phyloP scores from a whole-genome alignment of 2,329 filamentous ascomycete genomes.

The Pseudocercospora cruenta region DNA sequence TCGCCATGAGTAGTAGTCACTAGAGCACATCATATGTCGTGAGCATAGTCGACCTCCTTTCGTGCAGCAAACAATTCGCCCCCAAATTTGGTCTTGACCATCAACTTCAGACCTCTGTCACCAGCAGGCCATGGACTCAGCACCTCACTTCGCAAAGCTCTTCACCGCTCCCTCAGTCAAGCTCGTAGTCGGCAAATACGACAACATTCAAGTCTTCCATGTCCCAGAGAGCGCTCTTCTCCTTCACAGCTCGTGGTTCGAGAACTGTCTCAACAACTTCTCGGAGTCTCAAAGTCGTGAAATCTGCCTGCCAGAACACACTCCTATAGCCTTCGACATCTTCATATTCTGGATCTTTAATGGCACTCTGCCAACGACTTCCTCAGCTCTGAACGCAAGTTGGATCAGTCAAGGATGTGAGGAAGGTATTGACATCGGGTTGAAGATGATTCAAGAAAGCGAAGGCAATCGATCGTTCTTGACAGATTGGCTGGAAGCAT shows the following conservation, averaged over 20 bases:
- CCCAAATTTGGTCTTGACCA: too few species aligned
- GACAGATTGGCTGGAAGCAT: background rate
- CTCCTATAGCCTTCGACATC: background rate
- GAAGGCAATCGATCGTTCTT: background rate
- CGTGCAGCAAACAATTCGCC: too few species aligned
- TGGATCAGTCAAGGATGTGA: background rate
- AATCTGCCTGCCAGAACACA: background rate
- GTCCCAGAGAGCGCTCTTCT: background rate
- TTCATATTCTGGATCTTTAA: background rate
- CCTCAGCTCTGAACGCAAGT: background rate
- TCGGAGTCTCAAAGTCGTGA: background rate
- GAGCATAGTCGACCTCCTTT: too few species aligned
- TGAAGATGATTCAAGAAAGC: background rate
- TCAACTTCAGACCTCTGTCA: too few species aligned
- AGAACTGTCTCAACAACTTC: background rate
- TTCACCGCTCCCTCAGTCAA: background rate
- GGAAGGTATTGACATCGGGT: background rate
- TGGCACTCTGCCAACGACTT: background rate
- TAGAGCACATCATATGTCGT: too few species aligned
- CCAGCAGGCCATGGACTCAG: background rate
- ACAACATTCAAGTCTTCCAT: background rate
- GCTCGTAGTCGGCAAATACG: background rate
- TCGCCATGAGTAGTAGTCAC: too few species aligned
- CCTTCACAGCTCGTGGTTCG: background rate
- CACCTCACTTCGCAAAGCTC: background rate